These are phyloP conservation scores for Exophiala phaeomuriformis DNA, from an alignment of 2,329 filamentous ascomycete species.

Conservation along the genomic window DNA sequence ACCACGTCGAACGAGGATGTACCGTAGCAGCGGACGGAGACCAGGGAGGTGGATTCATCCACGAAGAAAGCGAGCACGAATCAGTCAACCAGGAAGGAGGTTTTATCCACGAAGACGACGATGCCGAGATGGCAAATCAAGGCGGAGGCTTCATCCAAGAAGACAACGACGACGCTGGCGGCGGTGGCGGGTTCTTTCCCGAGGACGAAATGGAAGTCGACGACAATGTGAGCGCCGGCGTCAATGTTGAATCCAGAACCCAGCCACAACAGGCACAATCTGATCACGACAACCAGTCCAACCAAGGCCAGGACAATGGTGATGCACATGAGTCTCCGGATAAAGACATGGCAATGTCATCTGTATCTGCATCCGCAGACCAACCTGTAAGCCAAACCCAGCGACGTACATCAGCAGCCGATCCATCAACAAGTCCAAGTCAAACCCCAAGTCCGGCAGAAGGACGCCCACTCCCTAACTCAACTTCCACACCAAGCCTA, in stretches of 20 bases:
- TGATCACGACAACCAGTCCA: no score
- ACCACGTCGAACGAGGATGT: neutral
- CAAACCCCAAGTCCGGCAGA: no score
- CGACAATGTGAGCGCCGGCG: no score
- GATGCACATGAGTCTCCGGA: no score
- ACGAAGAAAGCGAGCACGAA: conserved; percentile 22
- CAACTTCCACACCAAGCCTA: neutral
- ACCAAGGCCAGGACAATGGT: no score
- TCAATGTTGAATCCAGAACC: no score
- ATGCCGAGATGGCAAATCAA: neutral
- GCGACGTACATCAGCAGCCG: neutral
- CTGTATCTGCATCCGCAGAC: no score
- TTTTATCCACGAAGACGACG: conserved; percentile 26
- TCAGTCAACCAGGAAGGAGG: neutral
- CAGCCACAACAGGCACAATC: no score
- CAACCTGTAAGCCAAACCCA: no score
- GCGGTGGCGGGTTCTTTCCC: conserved; percentile 24
- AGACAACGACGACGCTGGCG: conserved; percentile 11
- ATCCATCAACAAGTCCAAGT: no score
- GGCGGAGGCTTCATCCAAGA: neutral
- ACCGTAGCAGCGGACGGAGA: neutral
- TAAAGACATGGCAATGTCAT: no score
- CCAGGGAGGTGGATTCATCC: conserved; percentile 13
- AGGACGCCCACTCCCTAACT: no score
- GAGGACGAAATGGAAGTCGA: conserved; percentile 5